Evolutionary conservation across 352 stramenopile genomes (phyloP).

Genomic region (Lagenidium giganteum): DNA sequence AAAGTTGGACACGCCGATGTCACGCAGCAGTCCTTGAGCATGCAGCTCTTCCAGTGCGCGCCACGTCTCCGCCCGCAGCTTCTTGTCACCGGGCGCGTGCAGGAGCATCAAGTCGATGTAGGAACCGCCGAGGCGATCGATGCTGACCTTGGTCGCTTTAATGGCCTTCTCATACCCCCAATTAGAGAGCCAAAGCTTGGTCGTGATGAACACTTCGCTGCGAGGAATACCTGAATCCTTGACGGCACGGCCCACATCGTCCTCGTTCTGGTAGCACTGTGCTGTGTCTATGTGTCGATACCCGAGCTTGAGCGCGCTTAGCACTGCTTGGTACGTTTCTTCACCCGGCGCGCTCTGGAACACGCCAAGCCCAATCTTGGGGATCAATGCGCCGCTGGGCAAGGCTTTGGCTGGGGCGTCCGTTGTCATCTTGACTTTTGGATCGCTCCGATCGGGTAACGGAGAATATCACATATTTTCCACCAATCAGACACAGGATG

Average conservation of each 20-base stretch:
- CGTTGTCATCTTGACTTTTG: too few species aligned
- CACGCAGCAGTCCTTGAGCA: conserved; percentile 34
- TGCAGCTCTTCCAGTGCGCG: conserved; percentile 23
- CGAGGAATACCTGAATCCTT: conserved; percentile 41
- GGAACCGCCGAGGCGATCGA: conserved; percentile 28
- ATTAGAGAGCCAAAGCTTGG: conserved; percentile 43
- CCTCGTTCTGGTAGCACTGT: conserved; percentile 67
- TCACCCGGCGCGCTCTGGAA: conserved; percentile 16
- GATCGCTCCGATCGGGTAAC: too few species aligned
- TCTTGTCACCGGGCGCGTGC: conserved; percentile 42
- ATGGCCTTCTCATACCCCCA: conserved; percentile 54
- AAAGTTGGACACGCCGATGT: conserved; percentile 83
- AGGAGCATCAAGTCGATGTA: conserved; percentile 63
- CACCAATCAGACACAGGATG: too few species aligned
- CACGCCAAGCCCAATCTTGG: conserved; percentile 19
- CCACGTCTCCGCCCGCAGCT: conserved; percentile 22
- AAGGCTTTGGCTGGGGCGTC: neutral
- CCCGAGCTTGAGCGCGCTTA: conserved; percentile 31
- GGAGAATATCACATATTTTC: too few species aligned
- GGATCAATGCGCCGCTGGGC: conserved; percentile 16
- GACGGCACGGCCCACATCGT: conserved; percentile 48
- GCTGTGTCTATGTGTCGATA: conserved; percentile 78
- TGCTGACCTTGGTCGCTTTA: conserved; percentile 23
- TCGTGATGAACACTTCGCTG: conserved; percentile 68
- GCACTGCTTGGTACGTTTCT: conserved; percentile 22